A percentile compares a stretch with the other conserved stretches of the same genome.
These are phyloP conservation scores for Saccharomycopsis crataegensis DNA, from an alignment of 1,139 yeast genomes.

Conservation along the genomic window DNA sequence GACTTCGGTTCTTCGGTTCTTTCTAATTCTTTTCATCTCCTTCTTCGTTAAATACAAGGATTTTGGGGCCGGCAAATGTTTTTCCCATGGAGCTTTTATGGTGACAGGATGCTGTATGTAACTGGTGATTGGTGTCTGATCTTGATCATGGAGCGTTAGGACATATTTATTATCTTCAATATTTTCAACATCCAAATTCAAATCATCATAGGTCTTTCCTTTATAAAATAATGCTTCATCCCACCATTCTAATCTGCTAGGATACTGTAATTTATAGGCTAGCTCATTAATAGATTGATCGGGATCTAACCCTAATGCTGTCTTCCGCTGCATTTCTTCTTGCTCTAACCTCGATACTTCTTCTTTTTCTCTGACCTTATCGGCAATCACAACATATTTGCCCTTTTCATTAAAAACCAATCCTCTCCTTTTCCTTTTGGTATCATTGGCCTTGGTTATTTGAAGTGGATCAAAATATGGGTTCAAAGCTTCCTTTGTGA, in stretches of 20 bases:
- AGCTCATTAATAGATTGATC: constrained; percentile 46
- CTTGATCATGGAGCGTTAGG: constrained; percentile 25
- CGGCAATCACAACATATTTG: constrained; percentile 51
- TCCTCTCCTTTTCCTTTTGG: constrained; percentile 31
- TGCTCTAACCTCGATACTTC: constrained; percentile 26
- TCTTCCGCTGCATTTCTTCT: constrained; percentile 23
- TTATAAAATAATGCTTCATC: constrained; percentile 40
- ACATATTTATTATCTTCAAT: constrained; percentile 19
- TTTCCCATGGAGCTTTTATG: constrained; percentile 49
- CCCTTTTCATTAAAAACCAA: constrained; percentile 53
- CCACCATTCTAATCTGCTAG: constrained; percentile 81
- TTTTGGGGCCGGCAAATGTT: constrained; percentile 34
- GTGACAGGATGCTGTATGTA: constrained; percentile 83
- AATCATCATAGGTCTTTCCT: constrained; percentile 29
- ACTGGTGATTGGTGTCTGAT: constrained; percentile 42
- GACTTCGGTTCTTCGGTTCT: constrained; percentile 57
- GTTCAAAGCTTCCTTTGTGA: constrained; percentile 31
- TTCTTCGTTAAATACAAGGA: constrained; percentile 63
- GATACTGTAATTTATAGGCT: constrained; percentile 36
- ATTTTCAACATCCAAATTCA: constrained; percentile 1
- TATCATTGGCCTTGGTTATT: constrained; percentile 19
- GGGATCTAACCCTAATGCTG: constrained; percentile 37
- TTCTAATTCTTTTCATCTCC: constrained; percentile 69
- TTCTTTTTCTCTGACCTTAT: constrained; percentile 38
- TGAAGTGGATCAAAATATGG: constrained; percentile 49